Base-by-base conservation (phyloP, 1,139 yeast species). In the Wickerhamomyces sp. region DNA sequence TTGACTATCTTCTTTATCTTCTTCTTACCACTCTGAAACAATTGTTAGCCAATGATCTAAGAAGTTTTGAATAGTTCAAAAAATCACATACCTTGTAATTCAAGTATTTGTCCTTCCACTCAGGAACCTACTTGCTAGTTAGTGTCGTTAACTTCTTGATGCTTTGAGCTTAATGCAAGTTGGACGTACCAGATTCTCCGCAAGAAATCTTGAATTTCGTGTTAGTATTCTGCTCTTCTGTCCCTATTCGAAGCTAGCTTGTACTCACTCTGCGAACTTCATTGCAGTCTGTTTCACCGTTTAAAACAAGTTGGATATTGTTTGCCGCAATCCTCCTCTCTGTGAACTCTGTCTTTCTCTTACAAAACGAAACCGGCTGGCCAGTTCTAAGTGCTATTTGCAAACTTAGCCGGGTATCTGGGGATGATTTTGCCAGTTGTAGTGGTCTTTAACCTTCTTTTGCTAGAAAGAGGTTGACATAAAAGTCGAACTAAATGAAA, bases 31-130 rank as follows among this genome's bases (percentile, higher is more conserved):
- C 61, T 61, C 37, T 34, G 24, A 25, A 8, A 6, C 11, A 7
- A 23, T 4, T 23, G 12, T 15, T 7, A 14, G 18, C 15, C 15
- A 25, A 8, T 13, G 17, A 26, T 10, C 16, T 13, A 16, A 23
- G 25, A 23, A 12, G 25, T 23, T 12, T 23, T 13, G 4, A 12
- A 25, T 4, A 25, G 12, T 11, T 7, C 5, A 10, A 6, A 17
- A 6, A 17, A 5, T 14, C 4, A 30, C 37, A 12, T 15, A 34
- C 37, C 53, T 80, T 81, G 54, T 88, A 88, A 57, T 86, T 79
- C 26, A 88, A 64, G 50, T 88, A 87, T 54, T 82, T 88, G 40
- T 75, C 77, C 47, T 77, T 70, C 96, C 96, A 87, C 57, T 87
- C 96, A 2, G 95, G 95, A 6, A 85, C 85, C 37, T 37, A 24